Conservation (phyloP, 2,329 filamentous ascomycete species). For the Calcarisporium arbuscula region DNA sequence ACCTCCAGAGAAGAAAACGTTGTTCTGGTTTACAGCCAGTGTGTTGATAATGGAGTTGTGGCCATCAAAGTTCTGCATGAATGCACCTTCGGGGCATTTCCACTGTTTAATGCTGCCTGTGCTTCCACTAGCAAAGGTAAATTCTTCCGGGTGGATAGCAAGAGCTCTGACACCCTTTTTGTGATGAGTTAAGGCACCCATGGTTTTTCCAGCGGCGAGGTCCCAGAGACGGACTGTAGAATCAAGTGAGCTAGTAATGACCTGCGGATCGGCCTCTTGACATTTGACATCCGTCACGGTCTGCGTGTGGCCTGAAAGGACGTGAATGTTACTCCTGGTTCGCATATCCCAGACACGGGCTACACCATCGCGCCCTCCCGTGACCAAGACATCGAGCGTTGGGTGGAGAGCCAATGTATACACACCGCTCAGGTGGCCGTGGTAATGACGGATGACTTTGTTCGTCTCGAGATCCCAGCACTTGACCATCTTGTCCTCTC, state of each 20-base stretch:
- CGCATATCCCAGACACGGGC: constrained; percentile 98
- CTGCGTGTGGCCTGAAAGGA: constrained; percentile 81
- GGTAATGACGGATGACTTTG: constrained; percentile 96
- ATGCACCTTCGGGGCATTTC: constrained; percentile 96
- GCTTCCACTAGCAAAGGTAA: constrained; percentile 90
- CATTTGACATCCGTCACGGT: constrained; percentile 87
- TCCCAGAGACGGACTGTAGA: constrained; percentile 91
- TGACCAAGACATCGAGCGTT: constrained; percentile 89
- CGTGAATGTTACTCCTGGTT: constrained; percentile 90
- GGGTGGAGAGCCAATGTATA: constrained; percentile 93
- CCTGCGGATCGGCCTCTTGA: constrained; percentile 93
- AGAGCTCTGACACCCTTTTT: constrained; percentile 92
- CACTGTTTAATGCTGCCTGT: constrained; percentile 97
- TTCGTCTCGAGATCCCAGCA: constrained; percentile 99
- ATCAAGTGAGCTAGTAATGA: constrained; percentile 90
- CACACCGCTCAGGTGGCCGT: constrained; percentile 92
- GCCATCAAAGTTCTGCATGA: constrained; percentile 98
- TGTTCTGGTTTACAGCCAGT: constrained; percentile 85
- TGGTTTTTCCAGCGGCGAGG: constrained; percentile 89
- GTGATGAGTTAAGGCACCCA: constrained; percentile 94
- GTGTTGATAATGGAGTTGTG: constrained; percentile 97
- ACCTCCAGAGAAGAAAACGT: constrained; percentile 87
- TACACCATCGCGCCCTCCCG: constrained; percentile 89
- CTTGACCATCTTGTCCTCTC: constrained; percentile 99
- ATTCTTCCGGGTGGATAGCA: constrained; percentile 81